phyloP scores from a whole-genome alignment of 805 yeast species.

The Candida taoyuanica region DNA sequence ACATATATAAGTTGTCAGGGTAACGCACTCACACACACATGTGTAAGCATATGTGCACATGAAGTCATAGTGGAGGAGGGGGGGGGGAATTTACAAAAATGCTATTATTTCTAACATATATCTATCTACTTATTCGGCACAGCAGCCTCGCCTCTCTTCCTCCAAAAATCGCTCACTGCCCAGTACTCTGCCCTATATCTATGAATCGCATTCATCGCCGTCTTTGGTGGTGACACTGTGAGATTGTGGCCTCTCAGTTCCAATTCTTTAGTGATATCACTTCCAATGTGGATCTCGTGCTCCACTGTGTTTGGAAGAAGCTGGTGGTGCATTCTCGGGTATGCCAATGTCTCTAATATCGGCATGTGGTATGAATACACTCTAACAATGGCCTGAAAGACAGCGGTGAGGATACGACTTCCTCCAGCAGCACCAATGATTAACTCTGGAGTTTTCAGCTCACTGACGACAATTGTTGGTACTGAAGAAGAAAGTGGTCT shows the following conservation, averaged over 20 bases:
- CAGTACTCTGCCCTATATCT: slow-evolving; percentile 37
- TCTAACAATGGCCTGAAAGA: slow-evolving; percentile 75
- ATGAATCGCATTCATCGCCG: slow-evolving; percentile 56
- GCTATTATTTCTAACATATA: no score
- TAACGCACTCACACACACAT: no score
- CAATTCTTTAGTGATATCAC: slow-evolving; percentile 35
- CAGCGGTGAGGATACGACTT: slow-evolving; percentile 75
- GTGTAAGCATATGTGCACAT: no score
- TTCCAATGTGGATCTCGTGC: slow-evolving; percentile 53
- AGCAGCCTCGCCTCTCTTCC: slow-evolving; percentile 72
- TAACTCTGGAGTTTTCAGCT: slow-evolving; percentile 48
- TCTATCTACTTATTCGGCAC: slow-evolving; percentile 26
- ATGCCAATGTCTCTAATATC: slow-evolving; percentile 64
- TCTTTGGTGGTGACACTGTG: slow-evolving; percentile 38
- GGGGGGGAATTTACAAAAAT: neutral
- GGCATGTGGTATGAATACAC: slow-evolving; percentile 53
- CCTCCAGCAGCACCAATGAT: slow-evolving; percentile 96
- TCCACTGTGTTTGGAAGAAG: slow-evolving; percentile 65
- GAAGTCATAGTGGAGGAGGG: neutral
- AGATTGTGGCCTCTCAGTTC: slow-evolving; percentile 46
- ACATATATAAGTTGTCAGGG: no score
- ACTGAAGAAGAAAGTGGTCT: slow-evolving; percentile 83
- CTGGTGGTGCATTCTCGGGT: slow-evolving; percentile 88
- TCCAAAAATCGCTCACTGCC: slow-evolving; percentile 89
- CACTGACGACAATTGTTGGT: slow-evolving; percentile 62